Evolutionary conservation across 176 grass and related monocot genomes (phyloP).

Genomic region (Hyparrhenia diplandra): DNA sequence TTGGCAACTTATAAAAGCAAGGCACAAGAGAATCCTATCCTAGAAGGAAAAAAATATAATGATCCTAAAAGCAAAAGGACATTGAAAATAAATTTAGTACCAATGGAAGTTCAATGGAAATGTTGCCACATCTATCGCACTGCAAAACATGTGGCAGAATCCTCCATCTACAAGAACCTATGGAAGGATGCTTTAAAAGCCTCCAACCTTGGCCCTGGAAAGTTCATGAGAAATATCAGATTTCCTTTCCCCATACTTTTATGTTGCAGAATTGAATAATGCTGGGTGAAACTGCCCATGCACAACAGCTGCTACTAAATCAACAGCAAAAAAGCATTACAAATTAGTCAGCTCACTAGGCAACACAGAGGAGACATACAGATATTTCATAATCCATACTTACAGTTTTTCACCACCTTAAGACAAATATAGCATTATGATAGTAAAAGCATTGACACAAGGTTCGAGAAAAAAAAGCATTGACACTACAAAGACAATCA

Average conservation of each 20-base stretch:
- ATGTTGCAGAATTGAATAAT: constrained; percentile 21
- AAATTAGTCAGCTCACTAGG: constrained; percentile 11
- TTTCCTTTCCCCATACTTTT: constrained; percentile 10
- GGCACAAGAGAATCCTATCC: neutral
- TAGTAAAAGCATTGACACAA: constrained; percentile 16
- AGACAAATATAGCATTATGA: neutral
- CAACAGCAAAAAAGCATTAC: constrained; percentile 7
- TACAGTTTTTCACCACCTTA: neutral
- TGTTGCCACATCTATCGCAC: constrained; percentile 58
- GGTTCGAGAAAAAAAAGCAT: constrained; percentile 13
- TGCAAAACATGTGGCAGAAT: constrained; percentile 59
- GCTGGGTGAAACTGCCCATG: neutral
- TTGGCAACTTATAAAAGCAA: constrained; percentile 14
- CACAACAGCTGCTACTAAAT: neutral
- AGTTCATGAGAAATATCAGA: constrained; percentile 59
- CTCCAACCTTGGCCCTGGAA: constrained; percentile 68
- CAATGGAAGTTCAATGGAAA: constrained; percentile 55
- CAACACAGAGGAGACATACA: neutral
- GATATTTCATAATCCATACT: constrained; percentile 6
- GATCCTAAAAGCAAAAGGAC: constrained; percentile 1
- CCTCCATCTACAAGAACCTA: constrained; percentile 55
- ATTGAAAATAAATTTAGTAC: constrained; percentile 26
- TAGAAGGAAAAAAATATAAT: neutral
- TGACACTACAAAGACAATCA: neutral
- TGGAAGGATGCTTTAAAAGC: constrained; percentile 73